phyloP scores from a whole-genome alignment of 345 rosid genomes.

The Eutrema japonicum region DNA sequence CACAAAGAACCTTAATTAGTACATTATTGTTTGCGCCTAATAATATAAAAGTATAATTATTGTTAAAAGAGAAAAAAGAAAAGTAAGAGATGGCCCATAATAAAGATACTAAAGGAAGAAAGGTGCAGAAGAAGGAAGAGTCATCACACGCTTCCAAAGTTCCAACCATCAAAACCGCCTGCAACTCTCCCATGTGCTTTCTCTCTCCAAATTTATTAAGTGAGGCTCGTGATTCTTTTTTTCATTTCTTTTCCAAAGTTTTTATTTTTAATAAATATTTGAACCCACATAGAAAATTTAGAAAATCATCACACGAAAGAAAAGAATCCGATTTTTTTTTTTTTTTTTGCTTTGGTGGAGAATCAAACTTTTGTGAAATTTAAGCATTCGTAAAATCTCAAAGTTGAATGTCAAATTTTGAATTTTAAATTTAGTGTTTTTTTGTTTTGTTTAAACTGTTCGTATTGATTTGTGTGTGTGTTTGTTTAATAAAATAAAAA shows the following conservation, averaged over 20 bases:
- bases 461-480: too few relatives aligned
- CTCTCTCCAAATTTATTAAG: conserved; percentile 24
- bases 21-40: background rate
- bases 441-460: too few relatives aligned
- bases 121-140: conserved; percentile 42
- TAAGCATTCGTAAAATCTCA: background rate
- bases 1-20: background rate
- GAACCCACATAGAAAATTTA: too few relatives aligned
- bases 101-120: conserved; percentile 34
- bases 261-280: background rate
- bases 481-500: too few relatives aligned
- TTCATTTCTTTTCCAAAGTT: conserved; percentile 6
- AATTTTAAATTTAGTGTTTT: background rate
- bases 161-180: conserved; percentile 44
- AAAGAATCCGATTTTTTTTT: conserved; percentile 23
- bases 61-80: background rate
- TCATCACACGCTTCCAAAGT: conserved; percentile 47
- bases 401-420: conserved; percentile 4
- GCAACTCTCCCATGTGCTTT: conserved; percentile 39
- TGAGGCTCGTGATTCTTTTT: conserved; percentile 29
- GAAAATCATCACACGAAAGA: conserved; percentile 38
- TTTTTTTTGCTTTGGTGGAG: conserved; percentile 1
- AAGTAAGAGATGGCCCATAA: conserved; percentile 32
- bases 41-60: background rate
- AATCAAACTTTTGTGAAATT: conserved; percentile 18